Percentiles rank a stretch among this genome's conserved stretches.
These are phyloP conservation scores for Clarkia xantiana DNA, from an alignment of 345 rosid genomes.

Conservation along the genomic window DNA sequence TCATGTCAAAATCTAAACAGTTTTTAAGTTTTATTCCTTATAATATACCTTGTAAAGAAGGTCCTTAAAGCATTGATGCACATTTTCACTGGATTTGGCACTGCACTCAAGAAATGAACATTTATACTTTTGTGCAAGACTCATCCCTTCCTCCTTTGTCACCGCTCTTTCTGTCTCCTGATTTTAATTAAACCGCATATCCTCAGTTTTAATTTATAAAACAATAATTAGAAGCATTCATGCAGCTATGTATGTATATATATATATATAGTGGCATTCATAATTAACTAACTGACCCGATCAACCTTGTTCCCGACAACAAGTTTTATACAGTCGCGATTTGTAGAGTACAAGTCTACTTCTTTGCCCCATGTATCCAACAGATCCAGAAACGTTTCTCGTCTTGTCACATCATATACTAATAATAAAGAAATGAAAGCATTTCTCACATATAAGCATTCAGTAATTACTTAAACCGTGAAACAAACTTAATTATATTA, in stretches of 20 bases:
- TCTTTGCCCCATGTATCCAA: slow-evolving; percentile 81
- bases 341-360: slow-evolving; percentile 65
- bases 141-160: slow-evolving; percentile 73
- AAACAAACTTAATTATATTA: too few relatives aligned
- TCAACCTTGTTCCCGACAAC: slow-evolving; percentile 87
- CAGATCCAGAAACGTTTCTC: slow-evolving; percentile 66
- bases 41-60: slow-evolving; percentile 47
- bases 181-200: slow-evolving; percentile 2
- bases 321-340: slow-evolving; percentile 57
- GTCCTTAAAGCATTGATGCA: slow-evolving; percentile 59
- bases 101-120: slow-evolving; percentile 81
- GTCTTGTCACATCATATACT: slow-evolving; percentile 87
- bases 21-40: not conserved
- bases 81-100: slow-evolving; percentile 57
- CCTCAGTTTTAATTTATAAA: not conserved
- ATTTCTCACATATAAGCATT: too few relatives aligned
- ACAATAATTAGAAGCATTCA: too few relatives aligned
- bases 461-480: too few relatives aligned
- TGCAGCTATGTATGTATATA: too few relatives aligned
- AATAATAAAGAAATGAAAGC: slow-evolving; percentile 2
- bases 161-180: slow-evolving; percentile 80
- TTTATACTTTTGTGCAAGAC: slow-evolving; percentile 53
- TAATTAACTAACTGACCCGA: slow-evolving; percentile 35
- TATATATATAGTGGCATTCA: too few relatives aligned
- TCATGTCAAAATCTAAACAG: too few relatives aligned